Conservation (phyloP, 331 rosid genomes). For the Telfairia occidentalis region DNA sequence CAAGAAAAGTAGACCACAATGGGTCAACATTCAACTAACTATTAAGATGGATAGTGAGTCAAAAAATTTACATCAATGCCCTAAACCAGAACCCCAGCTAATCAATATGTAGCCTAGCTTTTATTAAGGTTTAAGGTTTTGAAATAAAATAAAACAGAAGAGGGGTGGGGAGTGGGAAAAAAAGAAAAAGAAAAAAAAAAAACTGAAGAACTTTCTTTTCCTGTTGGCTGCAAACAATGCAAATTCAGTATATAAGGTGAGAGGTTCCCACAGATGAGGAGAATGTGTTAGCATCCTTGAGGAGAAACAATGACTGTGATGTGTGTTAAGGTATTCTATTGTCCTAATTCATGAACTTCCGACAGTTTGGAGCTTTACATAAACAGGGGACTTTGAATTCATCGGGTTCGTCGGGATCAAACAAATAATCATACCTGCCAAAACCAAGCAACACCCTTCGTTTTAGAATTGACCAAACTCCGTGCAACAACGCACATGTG, state of each 20-base stretch:
- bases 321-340: constrained; percentile 11
- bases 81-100: constrained; percentile 21
- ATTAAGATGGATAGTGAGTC: neutral
- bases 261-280: constrained; percentile 21
- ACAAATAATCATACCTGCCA: constrained; percentile 89
- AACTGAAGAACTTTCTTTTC: constrained; percentile 7
- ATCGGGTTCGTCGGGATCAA: constrained; percentile 94
- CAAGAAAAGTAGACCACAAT: neutral
- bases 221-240: constrained; percentile 1
- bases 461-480: neutral
- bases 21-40: constrained; percentile 1
- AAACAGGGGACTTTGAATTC: constrained; percentile 95
- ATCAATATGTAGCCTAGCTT: constrained; percentile 8
- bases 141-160: neutral
- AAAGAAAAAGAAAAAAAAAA: neutral
- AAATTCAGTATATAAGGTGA: constrained; percentile 13
- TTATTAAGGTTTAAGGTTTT: constrained; percentile 4
- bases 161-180: neutral
- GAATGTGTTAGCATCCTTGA: constrained; percentile 68
- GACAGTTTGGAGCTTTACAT: constrained; percentile 88
- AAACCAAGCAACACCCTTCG: constrained; percentile 8
- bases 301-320: constrained; percentile 63
- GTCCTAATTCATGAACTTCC: constrained; percentile 91
- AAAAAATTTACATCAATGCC: constrained; percentile 9
- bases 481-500: neutral